Percentiles rank a stretch among this genome's conserved stretches.
Evolutionary conservation across 2,329 filamentous ascomycete genomes (phyloP).

Genomic region (Nemania sp.): DNA sequence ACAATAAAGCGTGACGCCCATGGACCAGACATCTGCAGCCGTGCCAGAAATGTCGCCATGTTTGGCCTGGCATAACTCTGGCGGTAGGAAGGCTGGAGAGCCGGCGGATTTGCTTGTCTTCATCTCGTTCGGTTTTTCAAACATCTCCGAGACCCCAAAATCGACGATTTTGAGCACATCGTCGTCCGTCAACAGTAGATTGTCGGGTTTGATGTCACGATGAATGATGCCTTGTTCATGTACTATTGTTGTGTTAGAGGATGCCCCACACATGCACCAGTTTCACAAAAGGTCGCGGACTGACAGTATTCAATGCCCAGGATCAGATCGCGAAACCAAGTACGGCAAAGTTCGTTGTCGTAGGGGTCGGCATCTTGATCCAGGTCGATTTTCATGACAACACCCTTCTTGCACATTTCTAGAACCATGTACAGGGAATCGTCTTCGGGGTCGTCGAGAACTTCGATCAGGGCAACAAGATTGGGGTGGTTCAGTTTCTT

Average conservation of each 20-base stretch:
- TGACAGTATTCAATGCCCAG: constrained; percentile 89
- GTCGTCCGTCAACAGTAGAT: constrained; percentile 85
- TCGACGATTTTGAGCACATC: constrained; percentile 97
- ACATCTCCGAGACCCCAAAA: constrained; percentile 99
- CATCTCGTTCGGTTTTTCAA: constrained; percentile 84
- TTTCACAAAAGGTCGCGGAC: constrained; percentile 41
- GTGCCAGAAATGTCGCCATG: constrained; percentile 87
- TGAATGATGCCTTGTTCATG: constrained; percentile 95
- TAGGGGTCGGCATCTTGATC: constrained; percentile 83
- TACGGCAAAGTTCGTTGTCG: constrained; percentile 76
- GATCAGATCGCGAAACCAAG: constrained; percentile 94
- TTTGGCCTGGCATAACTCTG: constrained; percentile 84
- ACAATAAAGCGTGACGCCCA: constrained; percentile 95
- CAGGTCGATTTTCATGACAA: constrained; percentile 94
- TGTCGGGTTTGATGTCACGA: constrained; percentile 97
- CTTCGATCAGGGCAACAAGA: constrained; percentile 89
- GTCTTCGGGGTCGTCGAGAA: constrained; percentile 91
- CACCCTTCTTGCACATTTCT: constrained; percentile 98
- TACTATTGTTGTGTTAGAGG: constrained; percentile 53
- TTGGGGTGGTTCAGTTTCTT: constrained; percentile 97
- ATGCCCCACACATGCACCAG: background rate
- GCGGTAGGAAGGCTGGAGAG: constrained; percentile 91
- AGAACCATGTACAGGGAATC: constrained; percentile 98
- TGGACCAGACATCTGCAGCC: constrained; percentile 96
- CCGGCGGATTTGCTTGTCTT: constrained; percentile 90